These are phyloP conservation scores for Pseudonitzschia multistriata DNA, from an alignment of 108 stramenopile species.

Conservation along the genomic window DNA sequence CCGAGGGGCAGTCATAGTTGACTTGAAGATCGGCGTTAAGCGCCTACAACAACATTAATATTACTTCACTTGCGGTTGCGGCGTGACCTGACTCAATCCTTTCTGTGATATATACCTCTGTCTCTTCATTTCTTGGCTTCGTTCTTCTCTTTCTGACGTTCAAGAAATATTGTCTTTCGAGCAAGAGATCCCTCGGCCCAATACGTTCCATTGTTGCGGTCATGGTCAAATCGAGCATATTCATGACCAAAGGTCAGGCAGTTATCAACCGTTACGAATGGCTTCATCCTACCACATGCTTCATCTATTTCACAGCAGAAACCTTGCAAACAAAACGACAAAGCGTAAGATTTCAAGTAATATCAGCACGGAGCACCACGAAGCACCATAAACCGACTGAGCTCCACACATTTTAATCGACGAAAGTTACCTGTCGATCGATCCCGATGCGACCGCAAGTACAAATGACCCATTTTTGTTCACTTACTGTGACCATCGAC, in stretches of 20 bases:
- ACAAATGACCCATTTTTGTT: no score
- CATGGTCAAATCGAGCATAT: not conserved
- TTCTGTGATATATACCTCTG: no score
- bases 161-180: not conserved
- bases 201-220: not conserved
- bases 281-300: slow-evolving; percentile 13
- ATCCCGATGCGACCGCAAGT: no score
- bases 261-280: slow-evolving; percentile 25
- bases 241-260: slow-evolving; percentile 26
- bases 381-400: no score
- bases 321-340: not conserved
- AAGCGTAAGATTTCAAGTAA: not conserved
- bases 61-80: no score
- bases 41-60: no score
- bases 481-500: slow-evolving; percentile 36
- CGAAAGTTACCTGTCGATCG: not conserved
- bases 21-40: no score
- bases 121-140: no score
- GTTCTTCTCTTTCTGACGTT: not conserved
- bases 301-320: slow-evolving; percentile 32
- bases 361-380: no score
- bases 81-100: no score
- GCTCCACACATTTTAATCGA: no score
- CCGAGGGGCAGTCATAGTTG: no score
- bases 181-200: slow-evolving; percentile 6